Base-by-base conservation (phyloP, 176 grass and related monocot species). In the Oryza glumipatula region DNA sequence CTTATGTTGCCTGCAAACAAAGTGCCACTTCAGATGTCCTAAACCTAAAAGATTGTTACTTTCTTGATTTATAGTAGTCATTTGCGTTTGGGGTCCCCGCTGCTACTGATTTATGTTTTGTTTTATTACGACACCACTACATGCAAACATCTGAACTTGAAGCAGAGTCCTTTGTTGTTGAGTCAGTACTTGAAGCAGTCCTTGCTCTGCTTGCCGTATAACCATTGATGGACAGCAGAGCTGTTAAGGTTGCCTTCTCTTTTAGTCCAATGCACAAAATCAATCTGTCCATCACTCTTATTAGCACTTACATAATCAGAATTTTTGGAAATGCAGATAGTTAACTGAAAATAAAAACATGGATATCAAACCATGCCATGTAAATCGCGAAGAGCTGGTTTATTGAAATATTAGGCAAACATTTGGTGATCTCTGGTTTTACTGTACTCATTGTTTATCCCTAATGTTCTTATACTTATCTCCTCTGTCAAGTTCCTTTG, bases 1-100 rank as follows among this genome's bases (percentile, higher is more conserved):
- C 71, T 70, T 87, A 67, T 52, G 23, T 64, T 78, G 41, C 43
- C 75, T 67, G 54, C 67, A 73, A 83, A 79, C 6, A 32, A 45
- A 14, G 17, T 60, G 87, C 4, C 10, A 14, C 30, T 41, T 46
- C 67, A 47, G 44, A 23, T 80, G 70, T 17, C 23, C n/a, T 30
- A 87, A 30, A 75, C 24, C n/a, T 41, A 87, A n/a, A 80, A 35
- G 19, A 41, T 64, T 84, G 46, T 36, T 9, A 19, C 22, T 33
- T 46, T 67, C 21, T 17, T 84, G 11, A n/a, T 68, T 84, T 64
- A 24, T 28, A 5, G 26, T 39, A 5, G 19, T 38, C 36, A 8
- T 76, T 56, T 14, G 32, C 23, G 24, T 52, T 67, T 83, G n/a
- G 22, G 70, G 60, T 67, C 19, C 26, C 74, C 24, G 12, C 26